Conservation (phyloP, 768 basidiomycete species). For the Tricholoma flavovirens region DNA sequence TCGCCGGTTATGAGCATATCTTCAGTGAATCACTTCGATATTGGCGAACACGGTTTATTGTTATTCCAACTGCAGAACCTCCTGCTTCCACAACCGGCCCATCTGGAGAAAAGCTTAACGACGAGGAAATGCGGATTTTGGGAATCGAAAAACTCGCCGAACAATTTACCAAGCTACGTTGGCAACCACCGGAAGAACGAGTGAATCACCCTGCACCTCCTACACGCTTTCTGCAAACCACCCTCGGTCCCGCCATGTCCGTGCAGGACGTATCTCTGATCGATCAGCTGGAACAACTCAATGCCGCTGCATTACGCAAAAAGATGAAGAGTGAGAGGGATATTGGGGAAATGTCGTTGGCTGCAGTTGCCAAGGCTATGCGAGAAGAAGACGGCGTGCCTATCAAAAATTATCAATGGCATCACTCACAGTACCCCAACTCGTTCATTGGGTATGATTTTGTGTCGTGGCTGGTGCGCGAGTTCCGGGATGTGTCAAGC, state of each 20-base stretch:
- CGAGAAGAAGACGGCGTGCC: slow-evolving; percentile 77
- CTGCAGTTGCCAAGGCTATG: slow-evolving; percentile 76
- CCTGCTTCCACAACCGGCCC: slow-evolving; percentile 51
- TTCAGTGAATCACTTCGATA: slow-evolving; percentile 82
- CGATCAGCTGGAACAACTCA: slow-evolving; percentile 76
- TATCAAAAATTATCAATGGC: slow-evolving; percentile 85
- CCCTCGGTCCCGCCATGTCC: slow-evolving; percentile 74
- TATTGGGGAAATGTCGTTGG: slow-evolving; percentile 57
- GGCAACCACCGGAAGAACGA: slow-evolving; percentile 63
- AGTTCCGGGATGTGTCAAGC: slow-evolving; percentile 84
- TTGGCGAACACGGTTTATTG: slow-evolving; percentile 91
- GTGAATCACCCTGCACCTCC: slow-evolving; percentile 42
- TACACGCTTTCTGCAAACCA: slow-evolving; percentile 78
- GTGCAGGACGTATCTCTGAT: slow-evolving; percentile 76
- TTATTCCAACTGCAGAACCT: slow-evolving; percentile 79
- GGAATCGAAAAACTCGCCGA: slow-evolving; percentile 93
- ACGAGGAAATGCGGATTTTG: slow-evolving; percentile 81
- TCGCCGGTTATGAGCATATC: slow-evolving; percentile 75
- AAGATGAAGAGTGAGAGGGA: slow-evolving; percentile 77
- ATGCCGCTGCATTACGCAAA: slow-evolving; percentile 66
- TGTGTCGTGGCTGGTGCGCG: slow-evolving; percentile 87
- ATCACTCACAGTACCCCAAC: slow-evolving; percentile 63
- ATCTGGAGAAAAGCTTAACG: slow-evolving; percentile 69
- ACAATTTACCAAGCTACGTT: slow-evolving; percentile 77
- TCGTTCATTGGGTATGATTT: slow-evolving; percentile 88